phyloP scores from a whole-genome alignment of 2,329 filamentous ascomycete species.

The Sporothrix luriei region DNA sequence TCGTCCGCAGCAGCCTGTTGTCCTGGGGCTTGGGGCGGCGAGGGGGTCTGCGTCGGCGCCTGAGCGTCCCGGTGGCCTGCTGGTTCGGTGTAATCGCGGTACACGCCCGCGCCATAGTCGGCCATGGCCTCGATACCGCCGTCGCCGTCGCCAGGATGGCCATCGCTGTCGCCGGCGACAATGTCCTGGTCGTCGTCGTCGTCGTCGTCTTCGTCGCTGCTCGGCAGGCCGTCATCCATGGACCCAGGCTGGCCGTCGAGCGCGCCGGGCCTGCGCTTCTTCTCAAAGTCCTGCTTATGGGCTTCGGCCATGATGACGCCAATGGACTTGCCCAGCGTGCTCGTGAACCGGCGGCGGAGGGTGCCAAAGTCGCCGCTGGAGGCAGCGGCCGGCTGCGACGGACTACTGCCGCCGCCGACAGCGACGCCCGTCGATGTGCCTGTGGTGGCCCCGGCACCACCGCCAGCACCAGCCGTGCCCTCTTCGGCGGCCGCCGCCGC shows the following conservation, averaged over 20 bases:
- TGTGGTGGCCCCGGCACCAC: neutral
- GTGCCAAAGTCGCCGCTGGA: conserved; percentile 30
- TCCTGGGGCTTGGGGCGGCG: neutral
- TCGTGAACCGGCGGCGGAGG: conserved; percentile 42
- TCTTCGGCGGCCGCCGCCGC: conserved; percentile 18
- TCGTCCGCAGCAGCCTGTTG: neutral
- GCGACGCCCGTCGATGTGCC: neutral
- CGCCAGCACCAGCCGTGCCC: conserved; percentile 19
- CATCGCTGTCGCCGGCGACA: neutral
- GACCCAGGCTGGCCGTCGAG: conserved; percentile 17
- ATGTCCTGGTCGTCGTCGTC: conserved; percentile 27
- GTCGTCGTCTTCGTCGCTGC: conserved; percentile 34
- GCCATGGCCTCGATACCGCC: conserved; percentile 33
- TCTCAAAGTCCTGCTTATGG: conserved; percentile 89
- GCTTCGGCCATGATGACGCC: conserved; percentile 73
- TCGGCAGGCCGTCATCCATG: conserved; percentile 30
- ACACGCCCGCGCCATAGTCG: conserved; percentile 21
- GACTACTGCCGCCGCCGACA: neutral
- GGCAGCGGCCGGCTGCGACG: neutral
- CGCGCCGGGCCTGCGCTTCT: conserved; percentile 58
- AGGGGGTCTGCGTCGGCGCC: neutral
- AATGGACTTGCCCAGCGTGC: conserved; percentile 46
- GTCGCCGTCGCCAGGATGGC: neutral
- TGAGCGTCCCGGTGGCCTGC: neutral
- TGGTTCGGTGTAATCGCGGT: neutral